These are phyloP conservation scores for Verticillium zaregamsianum DNA, from an alignment of 2,329 filamentous ascomycete species.

Conservation along the genomic window DNA sequence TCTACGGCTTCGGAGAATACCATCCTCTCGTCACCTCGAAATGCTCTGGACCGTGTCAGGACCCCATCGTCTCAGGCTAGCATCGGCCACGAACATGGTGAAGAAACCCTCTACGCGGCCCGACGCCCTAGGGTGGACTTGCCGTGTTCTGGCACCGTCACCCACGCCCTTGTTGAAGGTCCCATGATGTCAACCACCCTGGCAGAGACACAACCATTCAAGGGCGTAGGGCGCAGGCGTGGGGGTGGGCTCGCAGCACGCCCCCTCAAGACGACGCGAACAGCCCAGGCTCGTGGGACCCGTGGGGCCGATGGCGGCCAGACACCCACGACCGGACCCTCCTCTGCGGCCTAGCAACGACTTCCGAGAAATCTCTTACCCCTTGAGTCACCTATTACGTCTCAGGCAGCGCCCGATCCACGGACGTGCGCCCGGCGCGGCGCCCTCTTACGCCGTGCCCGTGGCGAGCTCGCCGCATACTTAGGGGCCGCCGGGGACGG, in stretches of 20 bases:
- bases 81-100: neutral
- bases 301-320: neutral
- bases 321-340: neutral
- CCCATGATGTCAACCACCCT: neutral
- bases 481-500: neutral
- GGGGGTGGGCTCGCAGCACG: neutral
- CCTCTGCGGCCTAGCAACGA: neutral
- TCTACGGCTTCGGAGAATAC: neutral
- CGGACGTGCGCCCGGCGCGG: neutral
- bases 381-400: neutral
- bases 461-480: neutral
- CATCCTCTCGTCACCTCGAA: neutral
- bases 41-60: neutral
- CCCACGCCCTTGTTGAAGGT: neutral
- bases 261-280: neutral
- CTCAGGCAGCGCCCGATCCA: neutral
- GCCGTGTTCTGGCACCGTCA: neutral
- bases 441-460: neutral
- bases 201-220: neutral
- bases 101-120: neutral
- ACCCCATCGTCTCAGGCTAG: neutral
- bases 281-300: neutral
- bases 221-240: neutral
- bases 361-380: neutral
- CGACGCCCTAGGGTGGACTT: neutral